phyloP scores from a whole-genome alignment of 805 yeast species.

The Hanseniaspora singularis region DNA sequence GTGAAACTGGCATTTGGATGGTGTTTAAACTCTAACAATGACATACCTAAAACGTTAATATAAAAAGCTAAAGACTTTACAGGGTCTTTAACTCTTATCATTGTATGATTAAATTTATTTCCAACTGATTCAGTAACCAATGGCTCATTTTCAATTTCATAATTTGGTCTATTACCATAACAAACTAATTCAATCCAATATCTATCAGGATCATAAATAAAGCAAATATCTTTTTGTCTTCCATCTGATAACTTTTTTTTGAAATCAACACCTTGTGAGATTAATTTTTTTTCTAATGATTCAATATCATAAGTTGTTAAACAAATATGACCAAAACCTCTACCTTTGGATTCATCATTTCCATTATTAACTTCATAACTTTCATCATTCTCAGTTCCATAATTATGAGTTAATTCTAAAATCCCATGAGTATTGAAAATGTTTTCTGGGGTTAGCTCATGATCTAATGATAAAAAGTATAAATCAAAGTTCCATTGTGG shows the following conservation, averaged over 20 bases:
- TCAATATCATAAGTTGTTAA: constrained; percentile 71
- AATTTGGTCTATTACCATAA: constrained; percentile 30
- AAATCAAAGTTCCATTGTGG: constrained; percentile 50
- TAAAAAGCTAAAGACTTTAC: constrained; percentile 65
- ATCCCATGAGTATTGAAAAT: constrained; percentile 41
- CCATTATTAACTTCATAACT: constrained; percentile 61
- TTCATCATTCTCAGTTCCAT: constrained; percentile 54
- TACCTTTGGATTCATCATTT: constrained; percentile 57
- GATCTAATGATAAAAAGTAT: constrained; percentile 48
- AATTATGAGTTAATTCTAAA: constrained; percentile 70
- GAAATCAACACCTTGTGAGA: constrained; percentile 57
- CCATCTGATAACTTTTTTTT: constrained; percentile 82
- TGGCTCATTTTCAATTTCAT: constrained; percentile 16
- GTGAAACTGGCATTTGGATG: constrained; percentile 67
- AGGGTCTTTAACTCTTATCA: constrained; percentile 88
- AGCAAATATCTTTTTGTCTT: constrained; percentile 85
- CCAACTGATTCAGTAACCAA: constrained; percentile 19
- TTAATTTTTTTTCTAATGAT: constrained; percentile 45
- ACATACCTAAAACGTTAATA: constrained; percentile 68
- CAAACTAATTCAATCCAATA: constrained; percentile 90
- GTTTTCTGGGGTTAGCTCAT: constrained; percentile 27
- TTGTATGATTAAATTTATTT: constrained; percentile 62
- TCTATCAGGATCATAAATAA: constrained; percentile 89
- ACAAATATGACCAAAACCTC: constrained; percentile 93
- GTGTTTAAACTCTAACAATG: constrained; percentile 44